Base-by-base conservation (phyloP, 169 alveolate genomes). In the Miamiensis avidus region DNA sequence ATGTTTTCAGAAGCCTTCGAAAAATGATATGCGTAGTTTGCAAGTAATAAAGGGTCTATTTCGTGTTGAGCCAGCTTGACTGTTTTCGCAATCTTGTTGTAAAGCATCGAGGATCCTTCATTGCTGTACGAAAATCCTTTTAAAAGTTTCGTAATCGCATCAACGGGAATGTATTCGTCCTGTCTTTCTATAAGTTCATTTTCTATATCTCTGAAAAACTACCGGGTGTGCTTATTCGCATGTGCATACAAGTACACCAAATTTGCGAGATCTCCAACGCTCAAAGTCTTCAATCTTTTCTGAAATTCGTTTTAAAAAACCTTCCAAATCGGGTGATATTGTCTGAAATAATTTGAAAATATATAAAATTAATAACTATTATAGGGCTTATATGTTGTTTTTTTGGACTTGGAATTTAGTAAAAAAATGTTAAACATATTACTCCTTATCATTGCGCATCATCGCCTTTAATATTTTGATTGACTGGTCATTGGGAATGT, bases 171-270 rank as follows among this genome's bases (percentile, higher is more conserved):
- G 16, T 73, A 31, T 28, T 81, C 86, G 34, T 33, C n/a, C 26
- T 79, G 73, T 79, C 90, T 73, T 74, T 86, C 90, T 74, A 75
- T 73, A 25, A 86, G 74, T 65, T 86, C 90, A 75, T 86, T 86
- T 86, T 86, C 90, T 31, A 86, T 86, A 15, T 64, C 75, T 81
- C 90, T 34, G 65, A 86, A 86, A 65, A 86, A 86, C 0, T 79
- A 31, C 30, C 74, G 77, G 75, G 79, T 83, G 28, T 69, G 74
- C 31, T 86, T 79, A 29, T 86, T 86, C 0, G 84, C 86, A 81
- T 81, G 84, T 0, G 90, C 86, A 86, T 79, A 86, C n/a, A 79
- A n/a, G 72, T 82, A 78, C 1, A 84, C 73, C 0, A 78, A 64
- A 33, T 33, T 76, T 29, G 89, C 86, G 31, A 86, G 74, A 31